phyloP scores from a whole-genome alignment of 2,329 filamentous ascomycete genomes.

The Cercospora nicotianae region DNA sequence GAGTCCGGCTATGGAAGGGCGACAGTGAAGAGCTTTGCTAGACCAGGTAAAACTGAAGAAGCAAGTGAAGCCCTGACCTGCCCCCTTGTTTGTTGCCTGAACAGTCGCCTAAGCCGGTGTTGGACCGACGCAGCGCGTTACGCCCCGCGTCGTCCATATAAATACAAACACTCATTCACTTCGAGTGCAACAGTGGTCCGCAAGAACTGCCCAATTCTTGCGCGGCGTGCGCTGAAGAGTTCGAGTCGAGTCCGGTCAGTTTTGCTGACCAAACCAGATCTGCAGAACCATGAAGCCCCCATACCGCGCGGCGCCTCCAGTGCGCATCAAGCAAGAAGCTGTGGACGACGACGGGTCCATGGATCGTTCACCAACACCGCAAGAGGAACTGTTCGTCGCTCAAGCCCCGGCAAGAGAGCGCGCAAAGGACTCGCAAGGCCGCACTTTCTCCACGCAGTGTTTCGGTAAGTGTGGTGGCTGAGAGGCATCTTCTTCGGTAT shows the following conservation, averaged over 20 bases:
- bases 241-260: background rate
- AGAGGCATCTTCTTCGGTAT: background rate
- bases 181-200: background rate
- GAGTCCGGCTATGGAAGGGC: background rate
- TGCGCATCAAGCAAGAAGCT: constrained; percentile 10
- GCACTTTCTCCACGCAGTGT: constrained; percentile 10
- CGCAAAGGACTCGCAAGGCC: constrained; percentile 12
- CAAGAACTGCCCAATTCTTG: background rate
- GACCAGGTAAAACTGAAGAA: background rate
- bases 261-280: background rate
- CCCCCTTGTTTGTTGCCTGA: background rate
- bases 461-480: background rate
- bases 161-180: background rate
- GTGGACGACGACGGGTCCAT: background rate
- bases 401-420: background rate
- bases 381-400: background rate
- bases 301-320: background rate
- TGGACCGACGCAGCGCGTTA: background rate
- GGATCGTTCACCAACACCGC: background rate
- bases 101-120: background rate
- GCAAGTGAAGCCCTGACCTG: background rate
- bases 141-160: background rate
- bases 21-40: background rate
- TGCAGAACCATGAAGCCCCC: background rate
- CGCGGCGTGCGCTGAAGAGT: background rate